These are phyloP conservation scores for Diaporthe citrichinensis DNA, from an alignment of 2,329 filamentous ascomycete species.

Conservation along the genomic window DNA sequence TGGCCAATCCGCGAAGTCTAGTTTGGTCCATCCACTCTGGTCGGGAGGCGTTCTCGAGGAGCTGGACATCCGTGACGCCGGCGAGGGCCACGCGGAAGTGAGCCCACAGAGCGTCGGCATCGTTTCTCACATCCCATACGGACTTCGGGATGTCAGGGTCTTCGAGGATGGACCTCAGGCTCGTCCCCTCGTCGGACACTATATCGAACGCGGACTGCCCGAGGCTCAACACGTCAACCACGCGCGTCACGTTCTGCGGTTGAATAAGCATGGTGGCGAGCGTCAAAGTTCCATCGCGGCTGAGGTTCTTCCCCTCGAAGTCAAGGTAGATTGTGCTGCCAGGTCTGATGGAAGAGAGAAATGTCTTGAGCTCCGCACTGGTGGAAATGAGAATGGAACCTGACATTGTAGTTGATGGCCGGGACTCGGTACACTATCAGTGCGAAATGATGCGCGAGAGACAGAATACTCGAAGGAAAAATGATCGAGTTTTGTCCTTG, in stretches of 20 bases:
- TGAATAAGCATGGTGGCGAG: conserved; percentile 43
- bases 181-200: conserved; percentile 3
- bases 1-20: conserved; percentile 40
- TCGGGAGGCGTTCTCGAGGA: conserved; percentile 48
- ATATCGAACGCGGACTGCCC: conserved; percentile 42
- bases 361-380: conserved; percentile 23
- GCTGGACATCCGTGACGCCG: conserved; percentile 49
- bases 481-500: too few relatives aligned
- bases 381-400: conserved; percentile 25
- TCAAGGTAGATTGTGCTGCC: conserved; percentile 44
- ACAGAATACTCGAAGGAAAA: not conserved
- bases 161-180: conserved; percentile 45
- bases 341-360: conserved; percentile 38
- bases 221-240: conserved; percentile 47
- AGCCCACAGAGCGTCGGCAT: conserved; percentile 48
- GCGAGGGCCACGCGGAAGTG: conserved; percentile 45
- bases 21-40: conserved; percentile 31
- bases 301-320: conserved; percentile 43
- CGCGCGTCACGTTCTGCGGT: conserved; percentile 13
- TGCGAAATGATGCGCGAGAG: not conserved
- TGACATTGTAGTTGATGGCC: not conserved
- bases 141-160: conserved; percentile 43
- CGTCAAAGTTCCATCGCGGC: conserved; percentile 44
- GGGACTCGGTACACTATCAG: not conserved
- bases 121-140: conserved; percentile 48